phyloP scores from a whole-genome alignment of 2,329 filamentous ascomycete genomes.

The Clonostachys rhizophaga region DNA sequence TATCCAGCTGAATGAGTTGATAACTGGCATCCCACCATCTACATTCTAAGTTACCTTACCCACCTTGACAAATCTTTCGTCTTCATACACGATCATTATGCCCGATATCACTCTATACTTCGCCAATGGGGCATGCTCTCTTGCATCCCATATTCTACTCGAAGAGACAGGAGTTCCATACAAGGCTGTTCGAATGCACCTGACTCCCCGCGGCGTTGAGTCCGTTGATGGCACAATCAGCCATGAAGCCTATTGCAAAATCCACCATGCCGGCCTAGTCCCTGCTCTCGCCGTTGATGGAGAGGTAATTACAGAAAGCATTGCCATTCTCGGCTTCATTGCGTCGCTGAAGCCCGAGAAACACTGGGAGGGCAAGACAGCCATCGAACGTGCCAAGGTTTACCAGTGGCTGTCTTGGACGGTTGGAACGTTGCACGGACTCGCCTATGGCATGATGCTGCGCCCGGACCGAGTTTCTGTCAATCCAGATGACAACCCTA shows the following conservation, averaged over 20 bases:
- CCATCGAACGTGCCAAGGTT: constrained; percentile 14
- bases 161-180: constrained; percentile 18
- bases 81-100: constrained; percentile 3
- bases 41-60: neutral
- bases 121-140: constrained; percentile 18
- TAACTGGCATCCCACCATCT: neutral
- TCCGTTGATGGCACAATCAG: constrained; percentile 23
- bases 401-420: constrained; percentile 24
- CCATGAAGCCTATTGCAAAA: constrained; percentile 15
- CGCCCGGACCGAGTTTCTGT: too few relatives aligned
- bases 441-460: constrained; percentile 13
- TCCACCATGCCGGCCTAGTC: constrained; percentile 22
- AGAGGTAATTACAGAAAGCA: constrained; percentile 23
- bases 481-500: too few relatives aligned
- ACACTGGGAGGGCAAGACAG: constrained; percentile 8
- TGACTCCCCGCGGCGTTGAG: constrained; percentile 6
- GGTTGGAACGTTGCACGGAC: constrained; percentile 19
- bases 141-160: constrained; percentile 20
- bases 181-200: constrained; percentile 9
- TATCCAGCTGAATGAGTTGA: neutral
- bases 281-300: constrained; percentile 18
- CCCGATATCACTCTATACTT: constrained; percentile 19
- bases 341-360: constrained; percentile 11
- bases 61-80: neutral
- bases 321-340: constrained; percentile 23